phyloP scores from a whole-genome alignment of 495 filamentous ascomycete species.

The Massariosphaeria phaeospora region DNA sequence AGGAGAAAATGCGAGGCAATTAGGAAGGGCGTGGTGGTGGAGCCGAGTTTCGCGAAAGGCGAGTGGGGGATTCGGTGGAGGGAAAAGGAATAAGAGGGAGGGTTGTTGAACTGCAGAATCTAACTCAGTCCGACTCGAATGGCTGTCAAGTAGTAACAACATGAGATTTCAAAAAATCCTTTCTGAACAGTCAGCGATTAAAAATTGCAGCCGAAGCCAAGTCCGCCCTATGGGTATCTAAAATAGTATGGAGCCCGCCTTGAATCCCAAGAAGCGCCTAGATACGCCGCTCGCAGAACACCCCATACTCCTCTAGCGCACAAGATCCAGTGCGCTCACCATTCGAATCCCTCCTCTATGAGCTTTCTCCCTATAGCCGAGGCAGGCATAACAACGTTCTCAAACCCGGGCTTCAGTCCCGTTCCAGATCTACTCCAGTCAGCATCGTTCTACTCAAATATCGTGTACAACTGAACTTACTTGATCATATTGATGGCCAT shows the following conservation, averaged over 20 bases:
- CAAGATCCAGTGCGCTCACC: no score
- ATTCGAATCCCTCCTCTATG: constrained; percentile 1
- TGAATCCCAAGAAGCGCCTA: no score
- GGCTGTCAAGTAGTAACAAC: no score
- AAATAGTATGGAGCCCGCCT: no score
- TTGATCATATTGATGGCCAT: constrained; percentile 57
- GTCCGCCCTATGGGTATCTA: no score
- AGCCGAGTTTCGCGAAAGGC: constrained; percentile 44
- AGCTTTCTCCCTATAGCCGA: background rate
- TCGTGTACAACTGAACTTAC: constrained; percentile 39
- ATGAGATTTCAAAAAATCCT: no score
- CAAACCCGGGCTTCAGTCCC: constrained; percentile 3
- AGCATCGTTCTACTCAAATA: constrained; percentile 27
- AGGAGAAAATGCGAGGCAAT: constrained; percentile 38
- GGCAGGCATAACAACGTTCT: background rate
- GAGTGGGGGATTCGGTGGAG: constrained; percentile 48
- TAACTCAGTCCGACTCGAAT: no score
- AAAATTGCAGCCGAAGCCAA: no score
- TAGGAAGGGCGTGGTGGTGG: constrained; percentile 45
- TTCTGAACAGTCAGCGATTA: no score
- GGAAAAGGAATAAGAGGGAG: constrained; percentile 22
- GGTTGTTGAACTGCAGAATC: no score
- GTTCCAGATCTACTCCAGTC: background rate
- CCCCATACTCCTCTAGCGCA: no score
- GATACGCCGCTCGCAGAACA: no score